Conservation (phyloP, 1,139 yeast genomes). For the Wickerhamomyces sp. region DNA sequence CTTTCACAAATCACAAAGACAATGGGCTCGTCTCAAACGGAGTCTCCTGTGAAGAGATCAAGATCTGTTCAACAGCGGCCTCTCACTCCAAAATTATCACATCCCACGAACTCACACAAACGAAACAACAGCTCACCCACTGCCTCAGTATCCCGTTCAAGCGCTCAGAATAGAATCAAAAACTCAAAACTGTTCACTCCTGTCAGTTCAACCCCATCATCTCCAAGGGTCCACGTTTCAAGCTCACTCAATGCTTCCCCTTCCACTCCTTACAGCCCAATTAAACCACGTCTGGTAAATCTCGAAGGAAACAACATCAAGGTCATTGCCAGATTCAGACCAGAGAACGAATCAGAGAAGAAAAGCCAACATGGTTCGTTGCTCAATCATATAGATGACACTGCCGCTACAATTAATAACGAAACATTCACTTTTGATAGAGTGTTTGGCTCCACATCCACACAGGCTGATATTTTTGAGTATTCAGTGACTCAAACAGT, state of each 20-base stretch:
- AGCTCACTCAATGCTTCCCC: too few species aligned
- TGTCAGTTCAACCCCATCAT: neutral
- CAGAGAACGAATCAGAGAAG: conserved; percentile 36
- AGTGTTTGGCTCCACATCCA: conserved; percentile 46
- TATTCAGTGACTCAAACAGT: conserved; percentile 48
- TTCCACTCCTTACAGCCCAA: too few species aligned
- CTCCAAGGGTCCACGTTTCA: too few species aligned
- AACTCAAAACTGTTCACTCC: neutral
- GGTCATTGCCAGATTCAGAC: conserved; percentile 65
- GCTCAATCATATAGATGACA: conserved; percentile 30
- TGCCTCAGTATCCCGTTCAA: too few species aligned
- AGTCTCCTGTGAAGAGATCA: neutral
- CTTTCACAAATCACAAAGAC: too few species aligned
- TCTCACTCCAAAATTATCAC: neutral
- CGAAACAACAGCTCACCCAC: too few species aligned
- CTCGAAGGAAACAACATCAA: conserved; percentile 37
- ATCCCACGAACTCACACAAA: neutral
- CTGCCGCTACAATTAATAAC: conserved; percentile 24
- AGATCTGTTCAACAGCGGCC: neutral
- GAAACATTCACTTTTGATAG: conserved; percentile 56
- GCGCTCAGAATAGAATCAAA: neutral
- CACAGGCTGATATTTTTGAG: conserved; percentile 60
- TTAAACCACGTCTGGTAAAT: neutral
- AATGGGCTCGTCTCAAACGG: too few species aligned
- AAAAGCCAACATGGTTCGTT: conserved; percentile 19